Evolutionary conservation across 352 stramenopile species (phyloP).

Genomic region (Pythium utonaiense): DNA sequence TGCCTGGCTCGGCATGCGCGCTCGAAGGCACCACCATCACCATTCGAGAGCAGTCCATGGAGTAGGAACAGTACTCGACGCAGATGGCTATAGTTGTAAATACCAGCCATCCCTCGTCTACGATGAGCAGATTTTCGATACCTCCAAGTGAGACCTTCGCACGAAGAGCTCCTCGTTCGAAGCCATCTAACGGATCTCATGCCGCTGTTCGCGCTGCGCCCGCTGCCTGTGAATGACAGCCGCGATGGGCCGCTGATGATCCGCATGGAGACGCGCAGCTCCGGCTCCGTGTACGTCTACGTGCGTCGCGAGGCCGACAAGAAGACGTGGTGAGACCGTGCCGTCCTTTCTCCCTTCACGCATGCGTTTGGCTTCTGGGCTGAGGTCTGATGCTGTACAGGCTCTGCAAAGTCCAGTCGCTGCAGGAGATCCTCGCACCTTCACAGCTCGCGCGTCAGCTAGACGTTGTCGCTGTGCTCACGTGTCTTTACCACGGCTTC

Average conservation of each 20-base stretch:
- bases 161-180: no score
- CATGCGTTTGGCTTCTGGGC: no score
- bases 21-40: constrained; percentile 8
- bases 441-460: constrained; percentile 6
- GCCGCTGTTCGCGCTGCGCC: constrained; percentile 13
- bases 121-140: background rate
- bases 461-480: constrained; percentile 1
- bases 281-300: constrained; percentile 13
- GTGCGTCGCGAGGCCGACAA: constrained; percentile 15
- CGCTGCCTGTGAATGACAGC: constrained; percentile 12
- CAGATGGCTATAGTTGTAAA: background rate
- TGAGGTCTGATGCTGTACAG: background rate
- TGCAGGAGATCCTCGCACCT: constrained; percentile 10
- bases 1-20: constrained; percentile 9
- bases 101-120: background rate
- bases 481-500: constrained; percentile 7
- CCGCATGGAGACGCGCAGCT: constrained; percentile 2
- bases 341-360: no score
- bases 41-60: constrained; percentile 2
- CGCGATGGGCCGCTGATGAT: constrained; percentile 4
- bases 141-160: no score
- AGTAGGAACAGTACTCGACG: no score
- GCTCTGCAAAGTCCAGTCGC: constrained; percentile 3
- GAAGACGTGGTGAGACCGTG: constrained; percentile 10
- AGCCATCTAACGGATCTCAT: no score